Evolutionary conservation across 1,139 yeast genomes (phyloP).

Genomic region (Wickerhamomyces sp.): DNA sequence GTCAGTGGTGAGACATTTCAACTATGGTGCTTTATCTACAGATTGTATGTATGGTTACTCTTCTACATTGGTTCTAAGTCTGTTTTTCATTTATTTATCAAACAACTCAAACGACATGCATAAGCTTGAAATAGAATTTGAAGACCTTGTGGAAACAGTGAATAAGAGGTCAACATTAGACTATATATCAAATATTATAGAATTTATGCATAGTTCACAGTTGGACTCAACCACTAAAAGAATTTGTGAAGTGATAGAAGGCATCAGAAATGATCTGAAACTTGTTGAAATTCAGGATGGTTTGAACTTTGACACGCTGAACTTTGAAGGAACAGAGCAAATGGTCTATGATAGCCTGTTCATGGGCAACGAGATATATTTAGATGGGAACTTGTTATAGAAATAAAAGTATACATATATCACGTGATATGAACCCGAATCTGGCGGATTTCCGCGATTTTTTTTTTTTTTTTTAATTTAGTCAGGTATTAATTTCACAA

Average conservation of each 20-base stretch:
- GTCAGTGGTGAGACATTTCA: constrained; percentile 29
- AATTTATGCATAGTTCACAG: constrained; percentile 29
- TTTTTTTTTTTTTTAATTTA: too few species aligned
- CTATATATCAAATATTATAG: constrained; percentile 32
- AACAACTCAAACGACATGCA: constrained; percentile 27
- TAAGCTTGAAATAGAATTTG: constrained; percentile 26
- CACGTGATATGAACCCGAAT: too few species aligned
- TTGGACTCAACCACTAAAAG: constrained; percentile 35
- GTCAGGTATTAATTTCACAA: not conserved
- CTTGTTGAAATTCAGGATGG: constrained; percentile 30
- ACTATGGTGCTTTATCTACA: constrained; percentile 36
- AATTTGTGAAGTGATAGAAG: constrained; percentile 35
- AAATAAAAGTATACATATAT: not conserved
- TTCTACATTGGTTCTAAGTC: constrained; percentile 31
- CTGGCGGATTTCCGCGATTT: too few species aligned
- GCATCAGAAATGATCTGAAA: constrained; percentile 34
- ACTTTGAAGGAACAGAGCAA: constrained; percentile 18
- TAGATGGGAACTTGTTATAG: constrained; percentile 11
- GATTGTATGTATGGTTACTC: constrained; percentile 39
- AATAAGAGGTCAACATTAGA: constrained; percentile 28
- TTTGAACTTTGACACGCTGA: constrained; percentile 18
- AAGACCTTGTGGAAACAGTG: constrained; percentile 19
- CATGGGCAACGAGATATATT: constrained; percentile 22
- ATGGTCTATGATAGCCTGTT: constrained; percentile 20
- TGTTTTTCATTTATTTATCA: constrained; percentile 34